Evolutionary conservation across 805 yeast species (phyloP).

Genomic region (Starmerella roubikii): DNA sequence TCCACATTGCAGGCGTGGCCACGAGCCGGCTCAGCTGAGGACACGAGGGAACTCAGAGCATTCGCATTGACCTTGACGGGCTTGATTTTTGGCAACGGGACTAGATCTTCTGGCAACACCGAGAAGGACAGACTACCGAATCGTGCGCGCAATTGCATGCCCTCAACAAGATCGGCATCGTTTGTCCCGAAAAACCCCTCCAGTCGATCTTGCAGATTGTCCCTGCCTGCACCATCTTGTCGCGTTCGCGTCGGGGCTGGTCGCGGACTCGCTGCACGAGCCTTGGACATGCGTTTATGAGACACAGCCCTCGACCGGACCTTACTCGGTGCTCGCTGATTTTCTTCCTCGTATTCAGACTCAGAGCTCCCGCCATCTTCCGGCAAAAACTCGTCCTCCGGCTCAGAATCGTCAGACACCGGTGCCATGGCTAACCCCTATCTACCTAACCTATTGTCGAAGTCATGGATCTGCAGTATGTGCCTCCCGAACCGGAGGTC

Average conservation of each 20-base stretch:
- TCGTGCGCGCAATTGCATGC: slow-evolving; percentile 33
- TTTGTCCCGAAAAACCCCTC: slow-evolving; percentile 39
- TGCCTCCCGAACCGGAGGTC: slow-evolving; percentile 1
- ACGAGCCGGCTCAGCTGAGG: background rate
- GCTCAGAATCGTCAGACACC: no score
- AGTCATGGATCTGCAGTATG: background rate
- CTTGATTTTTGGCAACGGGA: background rate
- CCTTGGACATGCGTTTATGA: no score
- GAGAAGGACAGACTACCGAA: slow-evolving; percentile 39
- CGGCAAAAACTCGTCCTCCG: no score
- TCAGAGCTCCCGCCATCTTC: background rate
- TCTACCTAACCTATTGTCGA: no score
- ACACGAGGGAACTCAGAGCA: background rate
- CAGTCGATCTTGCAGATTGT: slow-evolving; percentile 33
- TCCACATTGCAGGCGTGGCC: slow-evolving; percentile 6
- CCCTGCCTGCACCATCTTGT: no score
- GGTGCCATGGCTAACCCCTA: no score
- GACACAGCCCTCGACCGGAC: no score
- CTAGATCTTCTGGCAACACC: slow-evolving; percentile 25
- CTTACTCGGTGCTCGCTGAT: background rate
- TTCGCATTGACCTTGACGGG: background rate
- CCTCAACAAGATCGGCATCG: slow-evolving; percentile 30
- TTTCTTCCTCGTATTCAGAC: background rate
- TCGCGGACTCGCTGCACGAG: no score
- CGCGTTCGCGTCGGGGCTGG: no score